Conservation (phyloP, 2,329 filamentous ascomycete genomes). For the Arthrobotrys sinensis region DNA sequence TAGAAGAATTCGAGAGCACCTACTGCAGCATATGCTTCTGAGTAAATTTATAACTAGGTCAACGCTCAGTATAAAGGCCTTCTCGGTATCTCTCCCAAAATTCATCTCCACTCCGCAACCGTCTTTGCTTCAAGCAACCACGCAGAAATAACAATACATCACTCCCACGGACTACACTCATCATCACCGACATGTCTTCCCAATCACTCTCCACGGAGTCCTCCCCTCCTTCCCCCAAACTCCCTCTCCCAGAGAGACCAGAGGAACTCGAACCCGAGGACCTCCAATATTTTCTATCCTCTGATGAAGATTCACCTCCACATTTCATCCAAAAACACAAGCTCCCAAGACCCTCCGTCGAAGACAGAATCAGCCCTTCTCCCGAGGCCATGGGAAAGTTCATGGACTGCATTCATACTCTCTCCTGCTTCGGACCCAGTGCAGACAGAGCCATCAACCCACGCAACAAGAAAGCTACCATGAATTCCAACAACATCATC, state of each 20-base stretch:
- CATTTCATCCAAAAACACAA: background rate
- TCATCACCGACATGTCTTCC: conserved; percentile 6
- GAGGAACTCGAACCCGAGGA: background rate
- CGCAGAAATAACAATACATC: background rate
- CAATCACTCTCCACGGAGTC: conserved; percentile 3
- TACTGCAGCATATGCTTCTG: too few species aligned
- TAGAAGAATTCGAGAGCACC: too few species aligned
- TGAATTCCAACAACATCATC: conserved; percentile 47
- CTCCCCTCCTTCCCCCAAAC: background rate
- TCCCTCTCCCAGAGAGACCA: background rate
- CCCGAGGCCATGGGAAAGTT: conserved; percentile 26
- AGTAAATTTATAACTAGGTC: too few species aligned
- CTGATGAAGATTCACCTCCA: background rate
- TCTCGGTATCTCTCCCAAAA: background rate
- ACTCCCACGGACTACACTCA: too few species aligned
- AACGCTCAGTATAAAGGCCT: too few species aligned
- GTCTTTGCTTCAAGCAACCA: background rate
- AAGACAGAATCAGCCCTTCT: background rate
- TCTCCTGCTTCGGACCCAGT: conserved; percentile 37
- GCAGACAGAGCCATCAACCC: conserved; percentile 25
- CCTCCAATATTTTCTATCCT: background rate
- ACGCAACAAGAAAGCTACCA: conserved; percentile 35
- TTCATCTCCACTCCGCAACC: conserved; percentile 20
- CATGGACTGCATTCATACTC: conserved; percentile 24
- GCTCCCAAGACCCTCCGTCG: background rate